A percentile compares a stretch with the other conserved stretches of the same genome.
Conservation (phyloP, 1,284 basidiomycete genomes). For the Afroboletus lepidellus region DNA sequence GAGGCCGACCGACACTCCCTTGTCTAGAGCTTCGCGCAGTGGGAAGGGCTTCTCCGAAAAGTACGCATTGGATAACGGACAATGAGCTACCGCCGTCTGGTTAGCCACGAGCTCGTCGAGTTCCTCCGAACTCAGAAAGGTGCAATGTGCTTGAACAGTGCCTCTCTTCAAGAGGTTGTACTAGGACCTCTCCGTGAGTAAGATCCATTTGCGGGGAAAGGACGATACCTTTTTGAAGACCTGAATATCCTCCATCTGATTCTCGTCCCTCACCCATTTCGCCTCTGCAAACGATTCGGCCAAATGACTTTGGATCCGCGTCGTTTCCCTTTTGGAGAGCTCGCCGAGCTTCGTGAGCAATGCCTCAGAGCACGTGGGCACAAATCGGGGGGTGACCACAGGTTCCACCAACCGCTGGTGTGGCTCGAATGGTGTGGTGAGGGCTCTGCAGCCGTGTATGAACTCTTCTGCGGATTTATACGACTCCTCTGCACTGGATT, state of each 20-base stretch:
- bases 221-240: constrained; percentile 63
- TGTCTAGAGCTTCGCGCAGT: constrained; percentile 68
- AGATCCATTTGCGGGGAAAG: neutral
- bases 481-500: constrained; percentile 52
- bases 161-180: constrained; percentile 56
- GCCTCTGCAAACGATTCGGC: constrained; percentile 75
- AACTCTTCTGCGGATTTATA: constrained; percentile 56
- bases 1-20: constrained; percentile 67
- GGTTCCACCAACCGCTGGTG: constrained; percentile 64
- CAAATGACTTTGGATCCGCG: constrained; percentile 73
- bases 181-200: constrained; percentile 36
- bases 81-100: constrained; percentile 74
- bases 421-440: constrained; percentile 41
- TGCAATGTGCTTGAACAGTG: constrained; percentile 84
- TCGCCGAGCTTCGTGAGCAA: constrained; percentile 59
- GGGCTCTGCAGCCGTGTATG: constrained; percentile 46
- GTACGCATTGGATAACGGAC: constrained; percentile 83
- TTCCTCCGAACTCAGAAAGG: constrained; percentile 57
- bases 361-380: constrained; percentile 74
- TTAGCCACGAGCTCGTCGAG: constrained; percentile 50
- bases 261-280: constrained; percentile 61
- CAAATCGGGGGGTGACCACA: constrained; percentile 81
- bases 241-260: constrained; percentile 66
- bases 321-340: constrained; percentile 43
- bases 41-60: constrained; percentile 76